Evolutionary conservation across 176 grass and related monocot genomes (phyloP), one percentile per base, ranked within the genome.

Genomic region (Carex scoparia): DNA sequence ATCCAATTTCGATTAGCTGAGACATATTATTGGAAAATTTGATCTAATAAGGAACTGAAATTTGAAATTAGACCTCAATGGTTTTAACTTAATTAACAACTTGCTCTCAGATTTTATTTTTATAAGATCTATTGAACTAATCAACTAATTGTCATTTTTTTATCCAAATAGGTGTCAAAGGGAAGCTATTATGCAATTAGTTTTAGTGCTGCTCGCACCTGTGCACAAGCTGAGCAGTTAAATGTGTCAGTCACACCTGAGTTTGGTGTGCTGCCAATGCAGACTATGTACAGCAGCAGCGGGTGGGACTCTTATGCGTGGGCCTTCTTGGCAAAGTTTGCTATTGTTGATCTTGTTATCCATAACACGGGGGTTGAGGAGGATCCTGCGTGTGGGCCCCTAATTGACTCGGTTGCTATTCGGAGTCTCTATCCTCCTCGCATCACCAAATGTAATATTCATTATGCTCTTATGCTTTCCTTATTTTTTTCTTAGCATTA

Each of bases 301-400:
- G 95, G 95, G 1, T 98, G 95, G 95, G 95, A 94, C 86, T 94
- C 89, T 8, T 98, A 98, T 79, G 85, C 92, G 10, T 94, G 95
- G 95, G 95, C 79, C 0, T 98, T 98, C 92, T 85, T 86, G 81
- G 92, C 92, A 7, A 87, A 91, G 87, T 38, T 97, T 23, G 74
- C 75, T 33, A 10, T 3, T 2, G 91, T 97, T 0, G 51, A 60
- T 32, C 84, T 97, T 61, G 89, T 97, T 79, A 83, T 97, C 86
- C 95, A 97, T 84, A 94, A 97, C 82, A 89, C 90, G 0, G 95
- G 95, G 57, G 88, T 89, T 28, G 95, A 97, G 87, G 95, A 97
- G 81, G 95, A 97, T 75, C 88, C 94, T 0, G 92, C 95, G 0
- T 97, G 92, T 79, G 95, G 95, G 27, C 95, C 95, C 35, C 92